Evolutionary conservation across 768 basidiomycete genomes (phyloP).

Genomic region (Trametes punicea): DNA sequence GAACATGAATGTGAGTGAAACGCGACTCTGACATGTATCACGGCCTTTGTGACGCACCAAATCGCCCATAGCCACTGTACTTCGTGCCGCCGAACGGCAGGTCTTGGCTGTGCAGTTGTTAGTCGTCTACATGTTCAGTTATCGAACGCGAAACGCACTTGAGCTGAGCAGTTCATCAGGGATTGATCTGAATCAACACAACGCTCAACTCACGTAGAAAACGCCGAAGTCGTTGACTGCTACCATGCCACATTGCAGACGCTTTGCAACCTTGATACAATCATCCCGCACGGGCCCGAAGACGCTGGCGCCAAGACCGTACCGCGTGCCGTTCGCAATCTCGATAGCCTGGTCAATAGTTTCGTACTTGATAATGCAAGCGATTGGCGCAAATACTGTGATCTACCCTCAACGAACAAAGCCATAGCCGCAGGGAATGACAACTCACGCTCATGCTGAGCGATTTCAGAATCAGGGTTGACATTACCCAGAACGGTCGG

Average conservation of each 20-base stretch:
- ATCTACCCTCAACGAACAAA: constrained; percentile 1
- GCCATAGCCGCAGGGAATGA: not conserved
- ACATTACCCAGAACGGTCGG: constrained; percentile 88
- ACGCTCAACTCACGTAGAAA: constrained; percentile 60
- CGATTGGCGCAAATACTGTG: constrained; percentile 90
- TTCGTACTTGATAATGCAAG: constrained; percentile 81
- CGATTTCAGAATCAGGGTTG: constrained; percentile 65
- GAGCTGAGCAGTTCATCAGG: constrained; percentile 41
- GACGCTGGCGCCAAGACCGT: constrained; percentile 91
- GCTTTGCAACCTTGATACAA: constrained; percentile 76
- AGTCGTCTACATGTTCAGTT: not conserved
- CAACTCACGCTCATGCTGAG: constrained; percentile 73
- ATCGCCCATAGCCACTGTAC: constrained; percentile 88
- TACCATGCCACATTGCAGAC: constrained; percentile 94
- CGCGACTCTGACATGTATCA: constrained; percentile 15
- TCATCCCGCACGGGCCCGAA: constrained; percentile 84
- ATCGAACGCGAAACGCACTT: constrained; percentile 41
- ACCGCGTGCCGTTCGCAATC: constrained; percentile 85
- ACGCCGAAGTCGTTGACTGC: constrained; percentile 93
- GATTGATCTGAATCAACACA: not conserved
- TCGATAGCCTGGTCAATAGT: constrained; percentile 80
- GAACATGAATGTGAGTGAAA: not conserved
- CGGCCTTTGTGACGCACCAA: constrained; percentile 49
- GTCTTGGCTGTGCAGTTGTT: constrained; percentile 62
- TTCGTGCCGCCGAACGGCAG: constrained; percentile 95